Evolutionary conservation across 768 basidiomycete species (phyloP), one percentile per base, ranked within the genome.

Genomic region (Naganishia randhawae): DNA sequence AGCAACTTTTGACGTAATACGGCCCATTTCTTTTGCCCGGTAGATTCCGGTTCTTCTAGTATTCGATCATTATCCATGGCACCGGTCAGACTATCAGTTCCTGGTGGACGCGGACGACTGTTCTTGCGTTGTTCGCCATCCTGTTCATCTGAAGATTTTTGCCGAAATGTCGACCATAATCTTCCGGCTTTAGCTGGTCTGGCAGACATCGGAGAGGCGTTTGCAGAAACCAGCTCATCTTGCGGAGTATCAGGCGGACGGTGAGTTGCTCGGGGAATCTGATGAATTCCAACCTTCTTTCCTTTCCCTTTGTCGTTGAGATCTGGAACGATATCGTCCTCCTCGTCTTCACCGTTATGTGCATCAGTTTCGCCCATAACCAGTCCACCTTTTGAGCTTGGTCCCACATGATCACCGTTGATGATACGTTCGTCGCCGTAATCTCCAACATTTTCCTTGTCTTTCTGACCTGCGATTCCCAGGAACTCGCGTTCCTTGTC

Each of bases 11-110:
- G 29, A 37, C 75, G 63, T 6, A 79, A 67, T 50, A 73, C 70
- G 13, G 71, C 66, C 78, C 78, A 79, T 50, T 74, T 66, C 35
- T 72, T 74, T 53, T 76, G 71, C 9, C 63, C 69, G 4, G 61
- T 52, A 17, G 55, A 71, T 76, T 63, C 50, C 19, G 66, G 54
- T 31, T 67, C 66, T 25, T 67, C 61, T 22, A 51, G n/a, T 16
- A 19, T 65, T 66, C 45, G 71, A 68, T 70, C 73, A 1, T 66
- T 50, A 22, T 71, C 70, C 62, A 64, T 48, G 17, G 66, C 50
- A 50, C 48, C 70, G 35, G 48, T 52, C 1, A 63, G 25, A 29
- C 33, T 16, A 32, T 61, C 57, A 39, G 41, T 16, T 0, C 41
- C 29, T 22, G 48, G 27, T 27, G 5, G 37, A 17, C 11, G 51